Base-by-base conservation (phyloP, 1,284 basidiomycete species). In the Baeospora myosura region DNA sequence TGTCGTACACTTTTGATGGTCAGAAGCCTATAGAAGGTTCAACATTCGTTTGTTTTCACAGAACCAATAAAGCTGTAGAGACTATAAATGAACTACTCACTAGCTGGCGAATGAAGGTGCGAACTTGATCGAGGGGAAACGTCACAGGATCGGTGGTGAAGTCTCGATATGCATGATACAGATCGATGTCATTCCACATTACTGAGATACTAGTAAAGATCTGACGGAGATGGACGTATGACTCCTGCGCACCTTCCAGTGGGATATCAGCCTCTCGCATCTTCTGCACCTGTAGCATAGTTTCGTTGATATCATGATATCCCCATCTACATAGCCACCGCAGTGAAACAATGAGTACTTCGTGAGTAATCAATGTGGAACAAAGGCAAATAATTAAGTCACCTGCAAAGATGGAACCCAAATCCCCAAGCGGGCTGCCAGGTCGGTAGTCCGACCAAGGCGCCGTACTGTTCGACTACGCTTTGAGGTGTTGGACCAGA, bases 171-270 rank as follows among this genome's bases (percentile, higher is more conserved):
- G 74, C 71, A 49, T 82, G 75, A 50, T 80, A 83, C 41, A 84
- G 51, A 59, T 88, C 84, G 46, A 87, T 85, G 50, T 87, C 84
- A 52, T 81, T 85, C 84, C 83, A 87, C 68, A 79, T 80, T 33
- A 76, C 76, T 78, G 38, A 12, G 34, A 17, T 14, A 29, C 35
- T 33, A 41, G 34, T 18, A 28, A 35, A 44, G 22, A 20, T 25
- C 38, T 44, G 20, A 42, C 25, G 32, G 2, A 11, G 6, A 35
- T 43, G 17, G 18, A 35, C 26, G 31, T 29, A 32, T 34, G 39
- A 25, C 34, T 28, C 45, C 55, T 4, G 17, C 12, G 31, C 21
- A 76, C 76, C 74, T 71, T 84, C 81, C 3, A 83, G 65, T 30
- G 81, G 81, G 45, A 84, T 74, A 46, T 73, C 64, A 1, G 79